These are phyloP conservation scores for Dactylis glomerata DNA, from an alignment of 176 grass and related monocot genomes.

Conservation along the genomic window DNA sequence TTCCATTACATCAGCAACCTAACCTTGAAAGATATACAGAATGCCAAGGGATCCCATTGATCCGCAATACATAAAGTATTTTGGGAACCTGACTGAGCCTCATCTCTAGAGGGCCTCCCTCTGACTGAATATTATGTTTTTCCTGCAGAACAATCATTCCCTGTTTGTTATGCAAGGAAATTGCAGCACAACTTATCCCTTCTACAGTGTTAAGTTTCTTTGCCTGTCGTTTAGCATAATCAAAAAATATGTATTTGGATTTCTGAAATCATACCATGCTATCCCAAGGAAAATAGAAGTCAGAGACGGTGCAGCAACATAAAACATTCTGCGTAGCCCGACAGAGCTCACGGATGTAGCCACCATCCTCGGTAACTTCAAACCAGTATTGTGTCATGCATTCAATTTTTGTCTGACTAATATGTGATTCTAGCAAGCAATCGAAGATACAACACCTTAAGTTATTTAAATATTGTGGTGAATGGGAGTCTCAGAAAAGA, in stretches of 20 bases:
- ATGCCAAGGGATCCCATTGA: constrained; percentile 75
- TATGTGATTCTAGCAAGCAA: constrained; percentile 11
- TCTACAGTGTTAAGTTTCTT: too few species aligned
- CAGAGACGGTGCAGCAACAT: constrained; percentile 91
- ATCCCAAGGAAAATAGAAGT: constrained; percentile 95
- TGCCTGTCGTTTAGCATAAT: not conserved
- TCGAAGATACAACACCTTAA: constrained; percentile 54
- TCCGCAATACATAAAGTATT: constrained; percentile 68
- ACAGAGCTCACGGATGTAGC: constrained; percentile 65
- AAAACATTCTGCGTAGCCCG: constrained; percentile 65
- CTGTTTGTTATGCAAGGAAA: not conserved
- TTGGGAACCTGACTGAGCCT: constrained; percentile 78
- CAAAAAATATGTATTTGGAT: not conserved
- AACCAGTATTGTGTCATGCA: not conserved
- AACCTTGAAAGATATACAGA: constrained; percentile 90
- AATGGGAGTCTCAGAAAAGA: constrained; percentile 88
- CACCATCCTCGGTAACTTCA: constrained; percentile 73
- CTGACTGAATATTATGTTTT: constrained; percentile 96
- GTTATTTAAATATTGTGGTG: constrained; percentile 95
- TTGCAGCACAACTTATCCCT: not conserved
- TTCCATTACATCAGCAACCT: constrained; percentile 5
- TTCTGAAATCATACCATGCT: constrained; percentile 64
- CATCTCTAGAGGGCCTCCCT: constrained; percentile 79
- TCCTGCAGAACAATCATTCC: constrained; percentile 40
- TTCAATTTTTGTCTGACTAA: not conserved